A percentile compares a stretch with the other conserved stretches of the same genome.
These are phyloP conservation scores for Arabidopsis suecica DNA, from an alignment of 345 rosid species.

Conservation along the genomic window DNA sequence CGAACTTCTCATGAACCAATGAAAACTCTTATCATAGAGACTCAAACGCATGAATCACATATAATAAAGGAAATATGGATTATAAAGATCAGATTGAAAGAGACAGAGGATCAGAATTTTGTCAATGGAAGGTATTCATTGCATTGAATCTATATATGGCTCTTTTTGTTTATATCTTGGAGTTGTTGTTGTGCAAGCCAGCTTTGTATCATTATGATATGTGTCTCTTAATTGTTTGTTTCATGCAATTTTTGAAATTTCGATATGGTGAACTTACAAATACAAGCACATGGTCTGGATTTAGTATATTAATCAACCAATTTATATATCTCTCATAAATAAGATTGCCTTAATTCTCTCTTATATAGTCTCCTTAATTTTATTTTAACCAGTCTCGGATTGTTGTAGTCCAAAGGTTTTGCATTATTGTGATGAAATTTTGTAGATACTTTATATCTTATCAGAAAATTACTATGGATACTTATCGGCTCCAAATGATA, in stretches of 20 bases:
- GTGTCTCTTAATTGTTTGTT: slow-evolving; percentile 24
- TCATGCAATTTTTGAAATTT: not conserved
- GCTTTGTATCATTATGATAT: slow-evolving; percentile 37
- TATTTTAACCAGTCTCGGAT: slow-evolving; percentile 1
- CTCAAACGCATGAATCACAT: slow-evolving; percentile 25
- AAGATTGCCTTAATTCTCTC: not conserved
- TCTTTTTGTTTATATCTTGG: slow-evolving; percentile 15
- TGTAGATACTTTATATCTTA: not conserved
- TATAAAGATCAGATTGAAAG: slow-evolving; percentile 33
- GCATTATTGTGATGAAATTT: slow-evolving; percentile 22
- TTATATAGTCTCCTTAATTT: slow-evolving; percentile 15
- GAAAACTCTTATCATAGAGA: slow-evolving; percentile 27
- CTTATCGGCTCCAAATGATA: not conserved
- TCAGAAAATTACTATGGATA: not conserved
- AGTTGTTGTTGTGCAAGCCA: slow-evolving; percentile 45
- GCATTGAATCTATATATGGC: slow-evolving; percentile 35
- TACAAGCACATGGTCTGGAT: slow-evolving; percentile 28
- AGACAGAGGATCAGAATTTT: slow-evolving; percentile 37
- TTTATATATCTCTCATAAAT: slow-evolving; percentile 4
- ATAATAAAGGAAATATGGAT: slow-evolving; percentile 28
- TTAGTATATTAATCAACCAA: slow-evolving; percentile 1
- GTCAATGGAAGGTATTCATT: slow-evolving; percentile 31
- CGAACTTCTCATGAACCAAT: slow-evolving; percentile 35
- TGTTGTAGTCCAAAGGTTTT: slow-evolving; percentile 7
- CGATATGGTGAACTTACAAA: slow-evolving; percentile 17